Percentiles rank a stretch among this genome's conserved stretches.
Evolutionary conservation across 2,329 filamentous ascomycete genomes (phyloP).

Genomic region (Exophiala sp.): DNA sequence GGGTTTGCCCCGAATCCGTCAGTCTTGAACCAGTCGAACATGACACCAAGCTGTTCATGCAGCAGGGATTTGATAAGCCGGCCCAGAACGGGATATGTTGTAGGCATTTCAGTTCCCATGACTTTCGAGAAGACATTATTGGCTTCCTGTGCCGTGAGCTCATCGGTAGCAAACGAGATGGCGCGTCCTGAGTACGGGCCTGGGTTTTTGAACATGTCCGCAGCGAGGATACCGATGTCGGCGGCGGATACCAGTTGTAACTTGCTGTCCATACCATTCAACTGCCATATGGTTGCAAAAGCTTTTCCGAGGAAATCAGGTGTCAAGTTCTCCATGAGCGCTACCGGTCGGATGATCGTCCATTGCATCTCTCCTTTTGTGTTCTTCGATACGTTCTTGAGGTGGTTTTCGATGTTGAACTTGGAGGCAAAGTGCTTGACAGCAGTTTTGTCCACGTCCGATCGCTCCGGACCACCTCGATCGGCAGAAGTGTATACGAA

Average conservation of each 20-base stretch:
- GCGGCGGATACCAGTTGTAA: constrained; percentile 40
- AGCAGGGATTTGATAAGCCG: constrained; percentile 41
- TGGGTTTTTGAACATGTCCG: constrained; percentile 43
- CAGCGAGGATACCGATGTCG: constrained; percentile 49
- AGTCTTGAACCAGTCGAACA: constrained; percentile 50
- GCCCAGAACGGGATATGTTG: constrained; percentile 41
- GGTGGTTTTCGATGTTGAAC: constrained; percentile 29
- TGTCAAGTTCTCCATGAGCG: constrained; percentile 29
- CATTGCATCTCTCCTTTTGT: constrained; percentile 21
- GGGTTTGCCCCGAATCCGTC: constrained; percentile 50
- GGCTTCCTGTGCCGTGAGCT: constrained; percentile 38
- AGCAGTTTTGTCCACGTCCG: constrained; percentile 24
- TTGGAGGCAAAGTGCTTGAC: constrained; percentile 32
- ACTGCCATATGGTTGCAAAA: constrained; percentile 22
- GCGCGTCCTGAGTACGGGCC: constrained; percentile 38
- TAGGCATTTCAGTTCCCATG: constrained; percentile 30
- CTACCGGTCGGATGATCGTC: constrained; percentile 29
- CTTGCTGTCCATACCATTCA: constrained; percentile 38
- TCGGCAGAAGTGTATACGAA: constrained; percentile 40
- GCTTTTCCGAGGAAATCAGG: constrained; percentile 26
- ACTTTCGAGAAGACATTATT: constrained; percentile 32
- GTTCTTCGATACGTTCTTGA: constrained; percentile 35
- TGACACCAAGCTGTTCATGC: constrained; percentile 41
- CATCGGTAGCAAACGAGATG: constrained; percentile 46
- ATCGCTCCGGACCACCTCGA: constrained; percentile 35